Conservation (phyloP, 2,329 filamentous ascomycete genomes). For the Seiridium unicorne region DNA sequence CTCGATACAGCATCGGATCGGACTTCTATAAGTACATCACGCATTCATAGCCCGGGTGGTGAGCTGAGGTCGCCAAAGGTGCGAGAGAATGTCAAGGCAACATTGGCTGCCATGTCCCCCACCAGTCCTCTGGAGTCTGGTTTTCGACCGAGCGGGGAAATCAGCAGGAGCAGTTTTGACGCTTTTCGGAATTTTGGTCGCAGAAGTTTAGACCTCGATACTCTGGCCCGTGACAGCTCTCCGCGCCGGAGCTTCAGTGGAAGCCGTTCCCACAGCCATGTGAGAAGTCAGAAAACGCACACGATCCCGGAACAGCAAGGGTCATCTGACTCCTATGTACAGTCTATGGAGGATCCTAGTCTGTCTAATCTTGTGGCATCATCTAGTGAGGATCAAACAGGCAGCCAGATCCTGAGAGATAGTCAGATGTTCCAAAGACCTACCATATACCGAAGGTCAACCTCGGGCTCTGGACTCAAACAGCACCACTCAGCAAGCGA, state of each 20-base stretch:
- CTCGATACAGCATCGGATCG: constrained; percentile 11
- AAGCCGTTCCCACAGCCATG: constrained; percentile 49
- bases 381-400: constrained; percentile 75
- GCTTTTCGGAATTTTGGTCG: constrained; percentile 43
- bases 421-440: constrained; percentile 88
- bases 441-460: constrained; percentile 54
- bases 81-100: constrained; percentile 60
- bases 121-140: constrained; percentile 41
- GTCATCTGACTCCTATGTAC: constrained; percentile 73
- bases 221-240: constrained; percentile 37
- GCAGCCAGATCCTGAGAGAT: constrained; percentile 83
- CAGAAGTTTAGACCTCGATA: constrained; percentile 53
- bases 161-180: constrained; percentile 53
- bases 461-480: constrained; percentile 32
- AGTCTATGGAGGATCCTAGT: constrained; percentile 71
- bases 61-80: constrained; percentile 39
- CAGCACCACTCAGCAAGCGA: background rate
- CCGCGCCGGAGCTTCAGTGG: constrained; percentile 64
- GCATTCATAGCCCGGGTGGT: background rate
- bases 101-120: constrained; percentile 53
- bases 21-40: constrained; percentile 13
- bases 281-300: constrained; percentile 42
- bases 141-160: constrained; percentile 55
- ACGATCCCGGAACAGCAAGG: constrained; percentile 53
- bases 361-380: constrained; percentile 69